Conservation (phyloP, 1,139 yeast species). For the Blastobotrys raffinosifermentans region DNA sequence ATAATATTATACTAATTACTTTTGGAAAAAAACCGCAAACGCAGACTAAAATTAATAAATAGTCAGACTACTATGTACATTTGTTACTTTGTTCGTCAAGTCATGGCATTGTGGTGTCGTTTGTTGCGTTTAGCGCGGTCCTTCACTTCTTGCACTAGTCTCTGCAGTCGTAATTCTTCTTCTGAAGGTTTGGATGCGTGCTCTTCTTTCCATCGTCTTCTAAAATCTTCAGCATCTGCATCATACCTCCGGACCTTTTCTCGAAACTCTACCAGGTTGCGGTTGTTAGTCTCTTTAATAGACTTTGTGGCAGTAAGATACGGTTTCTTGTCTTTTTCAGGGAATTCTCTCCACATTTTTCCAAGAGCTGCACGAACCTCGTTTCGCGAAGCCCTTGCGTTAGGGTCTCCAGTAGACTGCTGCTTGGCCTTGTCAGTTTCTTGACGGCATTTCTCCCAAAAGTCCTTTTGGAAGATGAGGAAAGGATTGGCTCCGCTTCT, state of each 20-base stretch:
- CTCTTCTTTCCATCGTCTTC: conserved; percentile 35
- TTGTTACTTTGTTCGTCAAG: conserved; percentile 18
- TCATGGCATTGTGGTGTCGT: conserved; percentile 29
- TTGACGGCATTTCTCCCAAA: conserved; percentile 38
- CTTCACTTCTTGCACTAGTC: conserved; percentile 27
- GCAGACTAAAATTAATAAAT: no score
- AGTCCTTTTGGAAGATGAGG: conserved; percentile 38
- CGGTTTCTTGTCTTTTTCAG: conserved; percentile 35
- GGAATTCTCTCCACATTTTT: conserved; percentile 38
- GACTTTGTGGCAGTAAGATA: conserved; percentile 32
- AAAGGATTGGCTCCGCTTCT: conserved; percentile 39
- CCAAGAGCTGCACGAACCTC: conserved; percentile 40
- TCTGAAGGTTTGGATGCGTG: conserved; percentile 31
- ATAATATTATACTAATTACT: not conserved
- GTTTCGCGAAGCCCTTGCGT: conserved; percentile 35
- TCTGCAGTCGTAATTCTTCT: conserved; percentile 28
- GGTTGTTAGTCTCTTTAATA: conserved; percentile 33
- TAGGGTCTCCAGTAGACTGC: conserved; percentile 26
- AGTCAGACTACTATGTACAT: not conserved
- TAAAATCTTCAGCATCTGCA: conserved; percentile 36
- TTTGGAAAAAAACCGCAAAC: conserved; percentile 1
- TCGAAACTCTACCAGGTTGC: conserved; percentile 31
- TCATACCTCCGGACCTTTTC: conserved; percentile 33
- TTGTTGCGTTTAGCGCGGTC: conserved; percentile 33
- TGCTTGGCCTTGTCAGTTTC: conserved; percentile 34